Base-by-base conservation (phyloP, 345 rosid species). In the Arabidopsis thaliana region DNA sequence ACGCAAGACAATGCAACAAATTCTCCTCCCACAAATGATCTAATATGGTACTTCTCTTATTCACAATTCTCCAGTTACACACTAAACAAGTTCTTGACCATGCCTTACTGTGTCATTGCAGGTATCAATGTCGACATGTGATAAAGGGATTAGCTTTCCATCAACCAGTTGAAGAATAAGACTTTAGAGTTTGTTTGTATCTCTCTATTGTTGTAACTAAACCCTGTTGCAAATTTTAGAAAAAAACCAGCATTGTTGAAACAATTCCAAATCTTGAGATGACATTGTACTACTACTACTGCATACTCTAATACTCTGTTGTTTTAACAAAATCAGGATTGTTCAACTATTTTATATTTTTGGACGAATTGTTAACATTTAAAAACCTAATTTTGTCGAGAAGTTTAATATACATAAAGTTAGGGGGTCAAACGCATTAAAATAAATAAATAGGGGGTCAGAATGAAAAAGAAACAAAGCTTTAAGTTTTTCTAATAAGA, bases 101-200 rank as follows among this genome's bases (percentile, higher is more conserved):
- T 53, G 3, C 16, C 25, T 41, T 40, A 16, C 1, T 12, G 37
- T 74, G 38, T 59, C 49, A 41, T 30, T 71, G 41, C 81, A 91
- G 98, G 96, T 91, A 86, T 71, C 97, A 88, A n/a, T 91, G 96
- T 67, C 88, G 91, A 34, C 96, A 88, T 79, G 88, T 84, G 37
- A 78, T 89, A 49, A 88, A 85, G 82, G 98, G 97, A 23, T 72
- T 91, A 44, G 84, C 86, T 49, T 83, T 83, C 80, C 79, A 83
- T 32, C 71, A 79, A 62, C 72, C 86, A n/a, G 76, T 76, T 8
- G 93, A 91, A 60, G 97, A 88, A 81, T 87, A 75, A 85, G 53
- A 57, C 63, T 69, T 1, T 20, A 36, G 36, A 32, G 14, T 57
- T 59, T 59, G 14, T 57, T 59, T 59, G 59, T 66, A 0, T 41